Evolutionary conservation across 345 rosid genomes (phyloP), one percentile per base, ranked within the genome.

Genomic region (Turnera subulata): DNA sequence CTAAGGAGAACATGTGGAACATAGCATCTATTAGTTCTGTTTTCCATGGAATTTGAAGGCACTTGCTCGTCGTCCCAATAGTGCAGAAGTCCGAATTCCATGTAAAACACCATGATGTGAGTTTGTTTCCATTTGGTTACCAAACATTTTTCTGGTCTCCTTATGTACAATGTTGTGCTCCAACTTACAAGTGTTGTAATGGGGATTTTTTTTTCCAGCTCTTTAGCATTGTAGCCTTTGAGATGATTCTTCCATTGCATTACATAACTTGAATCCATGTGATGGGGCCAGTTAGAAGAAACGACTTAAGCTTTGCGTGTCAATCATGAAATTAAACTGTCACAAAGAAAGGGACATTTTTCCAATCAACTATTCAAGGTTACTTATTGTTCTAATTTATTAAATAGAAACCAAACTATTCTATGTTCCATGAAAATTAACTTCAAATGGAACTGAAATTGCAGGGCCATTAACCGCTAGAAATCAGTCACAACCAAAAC

Each of bases 71-170:
- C 61, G 7, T 21, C n/a, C n/a, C n/a, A n/a, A n/a, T n/a, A n/a
- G n/a, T 14, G 46, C 6, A 22, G 7, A 15, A 39, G 29, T 52
- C 50, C 67, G 52, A 70, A 70, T 67, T 62, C 64, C 73, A 65
- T 56, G 67, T 33, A 63, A 65, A 71, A 59, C 75, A 74, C 18
- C 16, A 21, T 25, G 46, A 44, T 49, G 50, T 15, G 54, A 48
- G 20, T 24, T 43, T 29, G 2, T 43, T 58, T 73, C 65, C 66
- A 53, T n/a, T n/a, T 45, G 59, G 58, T 32, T 35, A 5, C 18
- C 45, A 38, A 69, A 53, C 71, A 43, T 19, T 58, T 19, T 6
- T 22, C 4, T 19, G 11, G 19, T n/a, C 38, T 65, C n/a, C n/a
- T 49, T 8, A 24, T 43, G 22, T 40, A 55, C 18, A 14, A 22